Percentiles rank a stretch among this genome's conserved stretches.
These are phyloP conservation scores for Mycena albidolilacea DNA, from an alignment of 768 basidiomycete genomes.

Conservation along the genomic window DNA sequence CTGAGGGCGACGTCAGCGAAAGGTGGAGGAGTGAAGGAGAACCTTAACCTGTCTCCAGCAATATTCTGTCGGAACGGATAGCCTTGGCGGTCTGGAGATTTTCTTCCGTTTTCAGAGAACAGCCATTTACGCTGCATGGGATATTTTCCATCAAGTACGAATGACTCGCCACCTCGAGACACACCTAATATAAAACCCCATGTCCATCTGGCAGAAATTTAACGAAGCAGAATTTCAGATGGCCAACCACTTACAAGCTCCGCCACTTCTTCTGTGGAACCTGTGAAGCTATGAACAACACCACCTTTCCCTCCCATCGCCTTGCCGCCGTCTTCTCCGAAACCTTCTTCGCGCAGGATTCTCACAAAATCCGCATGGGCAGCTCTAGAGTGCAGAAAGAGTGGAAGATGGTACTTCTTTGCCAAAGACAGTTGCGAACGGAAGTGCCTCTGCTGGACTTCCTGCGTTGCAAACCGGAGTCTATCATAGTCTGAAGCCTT, in stretches of 20 bases:
- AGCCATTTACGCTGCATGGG: slow-evolving; percentile 74
- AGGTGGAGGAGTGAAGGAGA: neutral
- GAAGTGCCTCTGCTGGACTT: slow-evolving; percentile 76
- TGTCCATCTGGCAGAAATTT: slow-evolving; percentile 63
- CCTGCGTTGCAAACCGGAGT: slow-evolving; percentile 71
- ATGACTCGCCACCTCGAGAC: slow-evolving; percentile 9
- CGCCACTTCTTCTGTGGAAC: slow-evolving; percentile 69
- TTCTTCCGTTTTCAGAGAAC: slow-evolving; percentile 80
- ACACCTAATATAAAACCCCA: slow-evolving; percentile 81
- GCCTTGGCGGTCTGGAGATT: slow-evolving; percentile 69
- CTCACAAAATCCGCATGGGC: slow-evolving; percentile 79
- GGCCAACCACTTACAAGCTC: slow-evolving; percentile 68
- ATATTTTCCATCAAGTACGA: slow-evolving; percentile 4
- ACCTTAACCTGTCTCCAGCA: slow-evolving; percentile 81
- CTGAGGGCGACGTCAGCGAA: slow-evolving; percentile 48
- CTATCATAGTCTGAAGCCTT: slow-evolving; percentile 80
- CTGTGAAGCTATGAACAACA: slow-evolving; percentile 90
- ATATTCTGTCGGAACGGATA: slow-evolving; percentile 71
- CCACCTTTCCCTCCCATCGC: slow-evolving; percentile 75
- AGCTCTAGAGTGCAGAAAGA: slow-evolving; percentile 88
- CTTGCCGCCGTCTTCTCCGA: slow-evolving; percentile 68
- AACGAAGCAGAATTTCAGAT: neutral
- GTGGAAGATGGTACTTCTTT: slow-evolving; percentile 78
- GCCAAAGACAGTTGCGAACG: slow-evolving; percentile 78
- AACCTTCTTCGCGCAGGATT: slow-evolving; percentile 77